phyloP scores from a whole-genome alignment of 352 stramenopile species.

The Pythium pyrilobum region DNA sequence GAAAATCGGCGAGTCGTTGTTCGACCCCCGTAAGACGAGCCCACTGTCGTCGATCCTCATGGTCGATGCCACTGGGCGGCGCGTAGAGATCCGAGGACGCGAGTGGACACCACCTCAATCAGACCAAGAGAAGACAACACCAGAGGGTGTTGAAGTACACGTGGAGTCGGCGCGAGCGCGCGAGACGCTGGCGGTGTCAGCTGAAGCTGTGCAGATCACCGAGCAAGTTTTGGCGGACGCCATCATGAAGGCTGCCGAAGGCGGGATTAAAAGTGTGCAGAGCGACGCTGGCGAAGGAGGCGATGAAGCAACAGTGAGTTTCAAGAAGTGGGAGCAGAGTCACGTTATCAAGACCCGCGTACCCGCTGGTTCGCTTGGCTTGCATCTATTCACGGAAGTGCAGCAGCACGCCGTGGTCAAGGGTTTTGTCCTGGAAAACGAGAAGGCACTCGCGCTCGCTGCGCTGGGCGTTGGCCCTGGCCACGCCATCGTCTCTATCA shows the following conservation, averaged over 20 bases:
- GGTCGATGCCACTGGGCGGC: conserved; percentile 42
- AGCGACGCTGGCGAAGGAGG: background rate
- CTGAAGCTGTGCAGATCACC: conserved; percentile 7
- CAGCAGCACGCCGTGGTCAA: conserved; percentile 50
- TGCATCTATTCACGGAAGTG: conserved; percentile 56
- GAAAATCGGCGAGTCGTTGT: conserved; percentile 60
- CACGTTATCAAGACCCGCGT: conserved; percentile 35
- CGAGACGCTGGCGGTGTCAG: background rate
- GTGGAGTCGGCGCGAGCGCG: background rate
- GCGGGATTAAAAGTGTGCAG: conserved; percentile 1
- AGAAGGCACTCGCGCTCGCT: conserved; percentile 30
- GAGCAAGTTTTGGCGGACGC: conserved; percentile 9
- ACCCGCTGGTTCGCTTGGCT: conserved; percentile 40
- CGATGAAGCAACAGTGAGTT: background rate
- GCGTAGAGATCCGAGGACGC: conserved; percentile 34
- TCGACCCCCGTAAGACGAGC: conserved; percentile 35
- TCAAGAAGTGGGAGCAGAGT: conserved; percentile 15
- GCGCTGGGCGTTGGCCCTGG: conserved; percentile 28
- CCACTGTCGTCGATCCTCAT: conserved; percentile 61
- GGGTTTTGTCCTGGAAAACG: conserved; percentile 44
- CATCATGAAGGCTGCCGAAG: conserved; percentile 1
- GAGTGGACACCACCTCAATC: conserved; percentile 17
- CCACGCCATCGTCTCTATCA: conserved; percentile 45
- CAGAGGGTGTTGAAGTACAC: background rate
- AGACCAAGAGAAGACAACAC: background rate